Percentiles rank a stretch among this genome's conserved stretches.
These are phyloP conservation scores for Hericium coralloides DNA, from an alignment of 768 basidiomycete genomes.

Conservation along the genomic window DNA sequence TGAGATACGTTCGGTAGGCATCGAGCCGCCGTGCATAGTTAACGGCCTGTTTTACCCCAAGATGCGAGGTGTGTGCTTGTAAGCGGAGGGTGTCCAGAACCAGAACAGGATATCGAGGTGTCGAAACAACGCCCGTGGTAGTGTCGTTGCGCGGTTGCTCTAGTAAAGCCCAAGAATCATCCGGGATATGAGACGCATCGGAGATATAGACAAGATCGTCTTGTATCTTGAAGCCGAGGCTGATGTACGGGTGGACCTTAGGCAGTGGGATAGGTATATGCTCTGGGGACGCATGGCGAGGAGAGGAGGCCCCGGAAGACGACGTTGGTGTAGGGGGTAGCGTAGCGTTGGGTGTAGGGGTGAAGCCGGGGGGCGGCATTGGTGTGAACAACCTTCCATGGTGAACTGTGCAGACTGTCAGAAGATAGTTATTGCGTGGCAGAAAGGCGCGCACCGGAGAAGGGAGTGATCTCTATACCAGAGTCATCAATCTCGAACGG, in stretches of 20 bases:
- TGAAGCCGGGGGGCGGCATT: conserved; percentile 28
- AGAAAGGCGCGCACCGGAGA: conserved; percentile 39
- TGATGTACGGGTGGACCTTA: conserved; percentile 48
- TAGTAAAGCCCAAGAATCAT: conserved; percentile 54
- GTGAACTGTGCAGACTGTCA: conserved; percentile 34
- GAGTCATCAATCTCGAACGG: conserved; percentile 62
- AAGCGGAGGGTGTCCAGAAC: background rate
- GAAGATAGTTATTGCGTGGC: background rate
- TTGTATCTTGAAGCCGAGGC: conserved; percentile 63
- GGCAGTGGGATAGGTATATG: conserved; percentile 8
- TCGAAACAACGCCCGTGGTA: background rate
- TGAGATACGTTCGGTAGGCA: conserved; percentile 58
- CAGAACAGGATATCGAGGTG: conserved; percentile 20
- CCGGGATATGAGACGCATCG: conserved; percentile 77
- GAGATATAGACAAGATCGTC: conserved; percentile 67
- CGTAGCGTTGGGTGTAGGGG: conserved; percentile 31
- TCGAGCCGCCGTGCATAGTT: conserved; percentile 44
- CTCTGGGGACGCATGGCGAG: conserved; percentile 4
- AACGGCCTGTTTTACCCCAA: conserved; percentile 61
- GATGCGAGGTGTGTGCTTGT: conserved; percentile 49
- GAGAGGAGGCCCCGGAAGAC: background rate
- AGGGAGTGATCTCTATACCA: conserved; percentile 54
- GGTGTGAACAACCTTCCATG: conserved; percentile 60
- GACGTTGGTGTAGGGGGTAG: conserved; percentile 20
- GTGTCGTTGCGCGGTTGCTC: conserved; percentile 18